Percentiles rank a stretch among this genome's conserved stretches.
phyloP scores from a whole-genome alignment of 2,329 filamentous ascomycete genomes.

The Cytospora piceae region DNA sequence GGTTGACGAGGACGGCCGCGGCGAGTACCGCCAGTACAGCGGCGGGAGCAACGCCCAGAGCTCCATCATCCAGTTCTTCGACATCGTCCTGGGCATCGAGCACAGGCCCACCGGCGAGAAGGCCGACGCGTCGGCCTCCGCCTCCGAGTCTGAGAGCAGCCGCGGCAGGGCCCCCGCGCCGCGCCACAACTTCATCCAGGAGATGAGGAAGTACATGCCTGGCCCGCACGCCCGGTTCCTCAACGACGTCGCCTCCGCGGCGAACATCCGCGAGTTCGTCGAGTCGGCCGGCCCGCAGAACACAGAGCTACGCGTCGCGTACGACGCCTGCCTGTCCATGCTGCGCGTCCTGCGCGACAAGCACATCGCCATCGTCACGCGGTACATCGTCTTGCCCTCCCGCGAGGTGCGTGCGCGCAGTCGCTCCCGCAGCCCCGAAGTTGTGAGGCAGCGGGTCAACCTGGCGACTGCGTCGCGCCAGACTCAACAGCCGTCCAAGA shows the following conservation, averaged over 20 bases:
- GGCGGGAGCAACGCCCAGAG: constrained; percentile 97
- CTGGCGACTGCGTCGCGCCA: constrained; percentile 63
- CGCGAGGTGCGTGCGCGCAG: constrained; percentile 71
- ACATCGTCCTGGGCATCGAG: constrained; percentile 85
- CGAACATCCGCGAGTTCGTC: constrained; percentile 88
- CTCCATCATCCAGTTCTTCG: constrained; percentile 96
- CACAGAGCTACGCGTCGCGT: constrained; percentile 73
- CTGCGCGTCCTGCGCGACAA: constrained; percentile 77
- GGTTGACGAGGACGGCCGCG: constrained; percentile 65
- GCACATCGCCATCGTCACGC: constrained; percentile 93
- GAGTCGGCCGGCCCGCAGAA: constrained; percentile 60
- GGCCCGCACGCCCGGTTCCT: constrained; percentile 89
- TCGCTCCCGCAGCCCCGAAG: constrained; percentile 61
- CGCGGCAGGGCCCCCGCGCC: constrained; percentile 51
- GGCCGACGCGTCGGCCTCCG: constrained; percentile 44
- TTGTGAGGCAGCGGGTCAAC: constrained; percentile 57
- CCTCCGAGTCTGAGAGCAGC: constrained; percentile 50
- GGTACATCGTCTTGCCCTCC: constrained; percentile 91
- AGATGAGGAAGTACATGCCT: constrained; percentile 98
- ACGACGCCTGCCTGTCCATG: constrained; percentile 84
- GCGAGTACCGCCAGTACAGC: constrained; percentile 79
- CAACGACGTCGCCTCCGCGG: constrained; percentile 73
- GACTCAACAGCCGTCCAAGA: constrained; percentile 34
- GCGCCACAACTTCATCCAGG: constrained; percentile 87
- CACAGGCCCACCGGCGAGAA: constrained; percentile 87